Evolutionary conservation across 768 basidiomycete genomes (phyloP).

Genomic region (Boletus bicolor): DNA sequence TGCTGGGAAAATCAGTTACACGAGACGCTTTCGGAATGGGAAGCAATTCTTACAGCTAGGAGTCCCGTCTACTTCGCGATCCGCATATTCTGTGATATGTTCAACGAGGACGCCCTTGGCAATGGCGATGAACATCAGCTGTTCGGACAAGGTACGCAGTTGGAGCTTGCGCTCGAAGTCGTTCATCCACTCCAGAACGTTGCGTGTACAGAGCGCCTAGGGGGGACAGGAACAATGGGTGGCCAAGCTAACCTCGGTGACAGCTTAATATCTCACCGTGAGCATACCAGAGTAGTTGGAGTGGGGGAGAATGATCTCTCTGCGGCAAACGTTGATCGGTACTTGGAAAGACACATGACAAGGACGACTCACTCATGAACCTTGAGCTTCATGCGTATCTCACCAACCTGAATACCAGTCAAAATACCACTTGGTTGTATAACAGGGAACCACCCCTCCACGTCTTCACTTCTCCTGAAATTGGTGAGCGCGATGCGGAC

Average conservation of each 20-base stretch:
- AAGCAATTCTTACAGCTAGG: constrained; percentile 51
- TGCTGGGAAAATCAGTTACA: constrained; percentile 39
- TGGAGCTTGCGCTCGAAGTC: constrained; percentile 67
- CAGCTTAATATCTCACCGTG: constrained; percentile 40
- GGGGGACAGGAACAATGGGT: background rate
- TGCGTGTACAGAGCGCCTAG: constrained; percentile 47
- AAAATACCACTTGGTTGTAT: constrained; percentile 47
- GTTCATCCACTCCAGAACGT: constrained; percentile 70
- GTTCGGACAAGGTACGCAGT: constrained; percentile 57
- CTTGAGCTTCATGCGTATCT: constrained; percentile 67
- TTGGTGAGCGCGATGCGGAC: constrained; percentile 63
- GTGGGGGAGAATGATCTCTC: constrained; percentile 78
- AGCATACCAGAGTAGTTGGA: constrained; percentile 59
- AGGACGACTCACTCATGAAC: constrained; percentile 64
- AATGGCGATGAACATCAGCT: constrained; percentile 66
- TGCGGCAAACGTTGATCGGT: constrained; percentile 27
- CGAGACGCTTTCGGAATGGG: background rate
- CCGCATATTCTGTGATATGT: constrained; percentile 67
- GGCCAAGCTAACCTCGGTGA: background rate
- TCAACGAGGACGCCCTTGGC: constrained; percentile 62
- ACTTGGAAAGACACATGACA: background rate
- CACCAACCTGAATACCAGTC: constrained; percentile 64
- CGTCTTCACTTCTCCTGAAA: constrained; percentile 67
- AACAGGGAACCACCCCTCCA: constrained; percentile 87
- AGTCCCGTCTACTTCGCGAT: constrained; percentile 67